Base-by-base conservation (phyloP, 2,329 filamentous ascomycete species). In the Huntiella moniliformis region DNA sequence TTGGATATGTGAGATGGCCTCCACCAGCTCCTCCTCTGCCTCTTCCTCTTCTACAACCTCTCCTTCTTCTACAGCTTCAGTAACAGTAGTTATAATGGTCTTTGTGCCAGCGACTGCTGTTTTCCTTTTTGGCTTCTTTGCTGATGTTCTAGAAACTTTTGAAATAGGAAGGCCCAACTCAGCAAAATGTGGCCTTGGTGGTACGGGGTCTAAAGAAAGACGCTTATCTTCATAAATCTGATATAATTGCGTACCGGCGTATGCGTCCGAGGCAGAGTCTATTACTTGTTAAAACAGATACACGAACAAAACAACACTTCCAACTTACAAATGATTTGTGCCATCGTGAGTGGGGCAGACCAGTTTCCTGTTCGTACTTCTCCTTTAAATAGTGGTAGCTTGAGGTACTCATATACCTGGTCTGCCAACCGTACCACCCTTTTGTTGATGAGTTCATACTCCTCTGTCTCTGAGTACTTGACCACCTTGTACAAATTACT, bases 241-340 rank as follows among this genome's bases (percentile, higher is more conserved):
- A 55, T 75, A 93, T 1, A 95, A 64, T 47, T 83, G 79, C 8
- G 81, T 61, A 38, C 77, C 74, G 49, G 82, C 85, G 57, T 94
- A 95, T 0, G 84, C 80, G 58, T 93, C 85, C 1, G 82, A 78
- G 10, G 84, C 85, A 7, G 83, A 77, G 59, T 87, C 78, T 82
- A 42, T 16, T 16, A n/a, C 13, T 4, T n/a, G 36, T 35, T 37
- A 46, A 22, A 28, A 41, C 22, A 13, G 4, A 33, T 8, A 10
- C 13, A 5, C 10, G 28, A 12, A n/a, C 15, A 22, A 4, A 52
- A 46, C 5, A 11, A 39, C 17, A 38, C 4, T 7, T 13, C 36
- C 17, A 38, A 63, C 80, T 66, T 70, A 88, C 68, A 86, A 43
- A 71, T 60, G 13, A 83, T 70, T 57, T 95, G 87, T 7, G 71